A percentile compares a stretch with the other conserved stretches of the same genome.
Conservation (phyloP, 768 basidiomycete genomes). For the Kwoniella heveanensis region DNA sequence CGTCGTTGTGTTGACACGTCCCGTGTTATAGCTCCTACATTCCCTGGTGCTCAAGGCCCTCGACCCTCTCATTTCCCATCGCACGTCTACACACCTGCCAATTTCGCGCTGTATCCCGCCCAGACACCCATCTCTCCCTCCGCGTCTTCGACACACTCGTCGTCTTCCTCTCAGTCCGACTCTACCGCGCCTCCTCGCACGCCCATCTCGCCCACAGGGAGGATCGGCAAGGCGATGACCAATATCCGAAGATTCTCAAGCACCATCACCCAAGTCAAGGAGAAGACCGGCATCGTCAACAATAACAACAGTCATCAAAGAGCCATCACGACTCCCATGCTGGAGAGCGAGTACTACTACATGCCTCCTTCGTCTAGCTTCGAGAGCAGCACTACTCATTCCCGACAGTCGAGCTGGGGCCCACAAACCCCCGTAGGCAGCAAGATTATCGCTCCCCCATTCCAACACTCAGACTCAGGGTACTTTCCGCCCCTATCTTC, state of each 20-base stretch:
- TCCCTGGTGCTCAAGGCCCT: slow-evolving; percentile 31
- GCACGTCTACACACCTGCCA: slow-evolving; percentile 31
- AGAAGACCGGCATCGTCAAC: no score
- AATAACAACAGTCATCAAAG: slow-evolving; percentile 6
- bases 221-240: slow-evolving; percentile 14
- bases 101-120: slow-evolving; percentile 18
- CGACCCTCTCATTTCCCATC: slow-evolving; percentile 29
- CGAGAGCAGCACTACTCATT: slow-evolving; percentile 10
- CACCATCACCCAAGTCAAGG: slow-evolving; percentile 13
- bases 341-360: slow-evolving; percentile 7
- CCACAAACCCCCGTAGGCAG: not conserved
- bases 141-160: slow-evolving; percentile 19
- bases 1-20: not conserved
- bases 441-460: slow-evolving; percentile 3
- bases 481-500: slow-evolving; percentile 26
- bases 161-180: slow-evolving; percentile 19
- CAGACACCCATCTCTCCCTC: slow-evolving; percentile 16
- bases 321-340: slow-evolving; percentile 8
- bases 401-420: slow-evolving; percentile 12
- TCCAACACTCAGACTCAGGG: slow-evolving; percentile 8
- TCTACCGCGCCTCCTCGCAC: slow-evolving; percentile 25
- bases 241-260: slow-evolving; percentile 18
- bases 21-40: slow-evolving; percentile 19
- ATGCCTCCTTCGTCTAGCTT: not conserved
- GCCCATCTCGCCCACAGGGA: slow-evolving; percentile 19